Percentiles rank a stretch among this genome's conserved stretches.
Evolutionary conservation across 1,284 basidiomycete species (phyloP).

Genomic region (Cronartium ribicola): DNA sequence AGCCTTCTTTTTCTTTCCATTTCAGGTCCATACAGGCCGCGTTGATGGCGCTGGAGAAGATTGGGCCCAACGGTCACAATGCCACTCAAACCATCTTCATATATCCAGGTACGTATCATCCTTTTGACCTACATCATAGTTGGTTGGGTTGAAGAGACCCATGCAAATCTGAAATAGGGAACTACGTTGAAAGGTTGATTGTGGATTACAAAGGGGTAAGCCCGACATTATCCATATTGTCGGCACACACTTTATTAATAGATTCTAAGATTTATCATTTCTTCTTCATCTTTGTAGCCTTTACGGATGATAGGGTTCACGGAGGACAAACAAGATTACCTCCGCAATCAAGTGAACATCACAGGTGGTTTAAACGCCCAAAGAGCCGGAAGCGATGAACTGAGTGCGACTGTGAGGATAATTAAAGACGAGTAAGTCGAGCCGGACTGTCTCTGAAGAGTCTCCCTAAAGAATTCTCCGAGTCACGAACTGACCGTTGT

Average conservation of each 20-base stretch:
- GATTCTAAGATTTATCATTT: not conserved
- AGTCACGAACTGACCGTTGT: not conserved
- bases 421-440: not conserved
- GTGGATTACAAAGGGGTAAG: conserved; percentile 1
- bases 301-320: not conserved
- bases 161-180: not conserved
- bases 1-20: not conserved
- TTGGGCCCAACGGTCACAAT: not conserved
- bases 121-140: not conserved
- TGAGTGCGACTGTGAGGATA: not conserved
- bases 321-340: not conserved
- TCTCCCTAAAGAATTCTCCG: not conserved
- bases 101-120: not conserved
- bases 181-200: not conserved
- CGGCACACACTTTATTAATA: not conserved
- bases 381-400: not conserved
- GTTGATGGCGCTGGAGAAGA: not conserved
- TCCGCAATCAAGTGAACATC: not conserved
- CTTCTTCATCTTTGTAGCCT: not conserved
- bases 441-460: not conserved
- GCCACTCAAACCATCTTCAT: not conserved
- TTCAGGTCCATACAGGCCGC: not conserved
- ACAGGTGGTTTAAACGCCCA: not conserved
- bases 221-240: not conserved
- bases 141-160: not conserved